Evolutionary conservation across 2,329 filamentous ascomycete genomes (phyloP), one percentile per base, ranked within the genome.

Genomic region (Fusarium sp.): DNA sequence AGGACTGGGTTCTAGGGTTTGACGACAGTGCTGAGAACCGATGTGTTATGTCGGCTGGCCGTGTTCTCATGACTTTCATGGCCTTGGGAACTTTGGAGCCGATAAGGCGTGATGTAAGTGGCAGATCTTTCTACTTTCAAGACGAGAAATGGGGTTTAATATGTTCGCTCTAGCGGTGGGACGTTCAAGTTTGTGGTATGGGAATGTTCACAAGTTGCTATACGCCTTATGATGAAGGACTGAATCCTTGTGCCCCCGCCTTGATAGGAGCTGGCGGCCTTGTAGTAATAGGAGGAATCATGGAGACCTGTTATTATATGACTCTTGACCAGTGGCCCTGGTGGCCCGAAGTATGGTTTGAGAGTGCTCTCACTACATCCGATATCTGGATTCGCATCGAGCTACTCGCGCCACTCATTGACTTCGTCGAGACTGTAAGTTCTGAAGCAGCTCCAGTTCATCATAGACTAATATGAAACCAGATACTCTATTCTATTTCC

Each of bases 381-480:
- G 50, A 68, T 17, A 43, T 40, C 3, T 67, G 70, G 52, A 35
- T 65, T 44, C 63, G 70, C 40, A 39, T 59, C 15, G 67, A 63
- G 69, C 46, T 71, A 8, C 67, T 75, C 7, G 59, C 66, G 25
- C 71, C 73, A 11, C 50, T 75, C 4, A 41, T 74, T 5, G 71
- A 75, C 35, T 6, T 71, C 49, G 61, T 30, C 8, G 73, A 75
- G 47, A 75, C 73, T 44, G 73, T 71, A 45, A 37, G 60, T 52
- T 47, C 19, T 7, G 15, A 19, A 23, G 6, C 23, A 4, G 15
- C 7, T 3, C 32, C 14, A 15, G 8, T 14, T 22, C n/a, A n/a
- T 7, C 10, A 17, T 8, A 13, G 9, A 20, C 37, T 66, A 11
- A 47, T n/a, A 6, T 25, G 7, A 9, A 20, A 41, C 30, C 17